Percentiles rank a stretch among this genome's conserved stretches.
These are phyloP conservation scores for Clohesyomyces aquaticus DNA, from an alignment of 495 filamentous ascomycete species.

Conservation along the genomic window DNA sequence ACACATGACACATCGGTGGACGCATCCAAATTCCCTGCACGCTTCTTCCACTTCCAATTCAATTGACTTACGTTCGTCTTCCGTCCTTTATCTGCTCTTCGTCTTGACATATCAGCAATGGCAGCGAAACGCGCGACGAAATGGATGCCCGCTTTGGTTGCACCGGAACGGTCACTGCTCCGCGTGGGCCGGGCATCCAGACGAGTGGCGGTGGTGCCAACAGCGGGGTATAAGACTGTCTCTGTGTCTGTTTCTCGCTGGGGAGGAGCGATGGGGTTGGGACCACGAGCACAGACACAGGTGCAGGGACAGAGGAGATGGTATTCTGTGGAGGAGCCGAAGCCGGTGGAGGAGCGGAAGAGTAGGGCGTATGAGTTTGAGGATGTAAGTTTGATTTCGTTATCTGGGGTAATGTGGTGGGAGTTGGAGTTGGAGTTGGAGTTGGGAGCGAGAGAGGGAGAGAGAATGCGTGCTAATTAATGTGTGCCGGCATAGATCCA, in stretches of 20 bases:
- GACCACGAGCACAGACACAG: neutral
- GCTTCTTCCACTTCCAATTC: neutral
- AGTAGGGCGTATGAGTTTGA: conserved; percentile 28
- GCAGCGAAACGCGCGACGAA: conserved; percentile 22
- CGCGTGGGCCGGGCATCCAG: too few species aligned
- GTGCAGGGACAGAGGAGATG: conserved; percentile 13
- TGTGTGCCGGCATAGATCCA: neutral
- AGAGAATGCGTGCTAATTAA: neutral
- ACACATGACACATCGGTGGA: too few species aligned
- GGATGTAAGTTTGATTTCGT: conserved; percentile 27
- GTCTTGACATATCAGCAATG: conserved; percentile 14
- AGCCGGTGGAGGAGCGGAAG: neutral
- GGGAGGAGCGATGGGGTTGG: too few species aligned
- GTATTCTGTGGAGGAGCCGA: conserved; percentile 15
- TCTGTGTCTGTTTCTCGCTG: neutral
- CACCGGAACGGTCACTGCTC: too few species aligned
- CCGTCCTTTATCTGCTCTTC: neutral
- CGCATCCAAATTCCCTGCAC: too few species aligned
- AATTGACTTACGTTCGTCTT: too few species aligned
- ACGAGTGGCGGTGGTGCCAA: too few species aligned
- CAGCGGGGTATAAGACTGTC: too few species aligned
- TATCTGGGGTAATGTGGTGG: neutral
- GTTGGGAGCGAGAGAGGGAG: neutral
- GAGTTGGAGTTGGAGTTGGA: too few species aligned
- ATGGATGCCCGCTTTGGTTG: too few species aligned